These are phyloP conservation scores for Termitomyces sp. DNA, from an alignment of 768 basidiomycete genomes.

Conservation along the genomic window DNA sequence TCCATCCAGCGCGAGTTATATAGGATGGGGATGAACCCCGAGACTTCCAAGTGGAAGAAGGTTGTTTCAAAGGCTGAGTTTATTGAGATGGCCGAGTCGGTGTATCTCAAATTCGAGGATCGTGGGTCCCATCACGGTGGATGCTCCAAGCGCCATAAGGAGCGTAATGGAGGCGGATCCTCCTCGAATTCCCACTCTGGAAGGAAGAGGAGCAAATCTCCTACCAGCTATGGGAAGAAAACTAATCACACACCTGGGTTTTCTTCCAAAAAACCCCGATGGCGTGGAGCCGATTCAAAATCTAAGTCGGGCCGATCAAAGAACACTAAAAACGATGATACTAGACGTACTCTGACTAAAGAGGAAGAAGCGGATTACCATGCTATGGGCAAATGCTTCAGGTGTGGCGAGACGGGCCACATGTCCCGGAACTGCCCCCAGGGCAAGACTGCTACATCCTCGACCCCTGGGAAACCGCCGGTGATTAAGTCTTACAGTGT, in stretches of 20 bases:
- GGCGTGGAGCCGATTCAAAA: neutral
- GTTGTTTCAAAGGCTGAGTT: conserved; percentile 20
- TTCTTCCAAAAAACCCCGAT: neutral
- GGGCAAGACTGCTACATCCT: neutral
- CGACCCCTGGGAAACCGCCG: neutral
- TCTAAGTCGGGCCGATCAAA: no score
- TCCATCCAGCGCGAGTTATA: conserved; percentile 28
- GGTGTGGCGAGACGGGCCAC: neutral
- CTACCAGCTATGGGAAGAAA: no score
- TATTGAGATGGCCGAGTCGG: conserved; percentile 20
- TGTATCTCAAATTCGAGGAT: neutral
- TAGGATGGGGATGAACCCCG: conserved; percentile 21
- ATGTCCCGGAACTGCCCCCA: neutral
- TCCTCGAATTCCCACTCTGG: no score
- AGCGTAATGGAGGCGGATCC: no score
- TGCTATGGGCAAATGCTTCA: neutral
- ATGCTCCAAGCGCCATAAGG: neutral
- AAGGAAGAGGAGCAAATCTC: no score
- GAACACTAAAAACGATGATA: neutral
- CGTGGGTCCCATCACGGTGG: neutral
- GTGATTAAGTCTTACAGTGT: neutral
- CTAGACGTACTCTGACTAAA: neutral
- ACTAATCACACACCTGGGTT: neutral
- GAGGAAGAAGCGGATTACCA: neutral
- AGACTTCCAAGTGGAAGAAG: conserved; percentile 22